Base-by-base conservation (phyloP, 2,329 filamentous ascomycete species). In the Pyricularia pennisetigena region DNA sequence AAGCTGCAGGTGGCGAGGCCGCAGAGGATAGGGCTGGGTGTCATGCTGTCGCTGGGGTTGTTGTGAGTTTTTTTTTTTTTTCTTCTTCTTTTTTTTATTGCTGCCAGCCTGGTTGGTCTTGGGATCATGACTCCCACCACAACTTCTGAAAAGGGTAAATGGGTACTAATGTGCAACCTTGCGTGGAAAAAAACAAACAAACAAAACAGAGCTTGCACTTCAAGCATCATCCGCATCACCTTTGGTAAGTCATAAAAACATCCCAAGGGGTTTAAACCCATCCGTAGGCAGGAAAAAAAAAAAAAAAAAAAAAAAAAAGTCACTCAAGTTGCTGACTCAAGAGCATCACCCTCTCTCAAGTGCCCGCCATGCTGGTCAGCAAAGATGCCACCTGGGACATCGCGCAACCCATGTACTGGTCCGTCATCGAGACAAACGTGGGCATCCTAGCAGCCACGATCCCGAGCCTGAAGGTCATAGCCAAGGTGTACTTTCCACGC, bases 1-100 rank as follows among this genome's bases (percentile, higher is more conserved):
- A 65, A 72, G 1, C 74, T 83, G 23, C 76, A 80, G 20, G 70
- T 83, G 61, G 16, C 63, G 1, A 30, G 29, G 20, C 29, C 29
- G 29, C 63, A 65, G 63, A 23, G 63, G 20, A n/a, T 65, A 23
- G 63, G 63, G 2, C 63, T 65, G 1, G 63, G 20, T 7, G 63
- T 65, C 4, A 32, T 41, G 9, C 20, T 65, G 30, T 35, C 29
- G n/a, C 24, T 41, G 30, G 63, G 30, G n/a, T 65, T 65, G 29
- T 23, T 65, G 30, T 49, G 41, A 49, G 41, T 49, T 4, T 20
- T n/a, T n/a, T n/a, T n/a, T n/a, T n/a, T n/a, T n/a, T n/a, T n/a
- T n/a, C n/a, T n/a, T n/a, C n/a, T n/a, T n/a, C n/a, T n/a, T n/a
- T n/a, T n/a, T n/a, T n/a, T n/a, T n/a, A n/a, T n/a, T n/a, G n/a